Conservation (phyloP, 495 filamentous ascomycete species). For the Neurospora pannonica region DNA sequence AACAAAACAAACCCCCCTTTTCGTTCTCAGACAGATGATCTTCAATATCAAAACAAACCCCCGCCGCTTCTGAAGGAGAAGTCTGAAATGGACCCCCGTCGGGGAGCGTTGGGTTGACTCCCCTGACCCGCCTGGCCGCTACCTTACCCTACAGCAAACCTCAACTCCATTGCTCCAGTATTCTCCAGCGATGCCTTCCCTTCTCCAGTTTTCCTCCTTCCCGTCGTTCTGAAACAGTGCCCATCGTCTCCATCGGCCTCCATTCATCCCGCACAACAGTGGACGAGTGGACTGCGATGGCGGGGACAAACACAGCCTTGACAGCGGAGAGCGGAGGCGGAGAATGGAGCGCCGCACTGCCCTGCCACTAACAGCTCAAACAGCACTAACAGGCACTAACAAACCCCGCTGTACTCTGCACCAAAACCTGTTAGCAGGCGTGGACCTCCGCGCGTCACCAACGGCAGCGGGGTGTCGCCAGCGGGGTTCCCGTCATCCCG, state of each 20-base stretch:
- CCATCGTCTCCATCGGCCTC: background rate
- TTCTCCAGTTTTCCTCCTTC: background rate
- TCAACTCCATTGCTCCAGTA: background rate
- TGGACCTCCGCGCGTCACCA: background rate
- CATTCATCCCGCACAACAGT: background rate
- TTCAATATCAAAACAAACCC: background rate
- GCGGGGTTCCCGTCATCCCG: background rate
- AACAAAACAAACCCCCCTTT: background rate
- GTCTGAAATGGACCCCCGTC: background rate
- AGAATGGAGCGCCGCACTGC: background rate
- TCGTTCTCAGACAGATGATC: background rate
- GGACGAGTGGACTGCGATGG: background rate
- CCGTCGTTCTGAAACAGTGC: background rate
- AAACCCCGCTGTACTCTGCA: background rate
- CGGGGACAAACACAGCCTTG: background rate
- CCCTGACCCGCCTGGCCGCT: too few relatives aligned
- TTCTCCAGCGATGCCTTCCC: background rate
- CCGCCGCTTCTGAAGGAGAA: background rate
- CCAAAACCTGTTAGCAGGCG: background rate
- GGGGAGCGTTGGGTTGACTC: background rate
- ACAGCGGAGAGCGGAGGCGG: background rate
- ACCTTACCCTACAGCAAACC: too few relatives aligned
- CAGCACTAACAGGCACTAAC: background rate
- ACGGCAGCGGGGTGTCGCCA: too few relatives aligned
- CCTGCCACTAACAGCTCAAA: background rate